Percentiles rank a stretch among this genome's conserved stretches.
Evolutionary conservation across 1,284 basidiomycete species (phyloP).

Genomic region (Irpex sp.): DNA sequence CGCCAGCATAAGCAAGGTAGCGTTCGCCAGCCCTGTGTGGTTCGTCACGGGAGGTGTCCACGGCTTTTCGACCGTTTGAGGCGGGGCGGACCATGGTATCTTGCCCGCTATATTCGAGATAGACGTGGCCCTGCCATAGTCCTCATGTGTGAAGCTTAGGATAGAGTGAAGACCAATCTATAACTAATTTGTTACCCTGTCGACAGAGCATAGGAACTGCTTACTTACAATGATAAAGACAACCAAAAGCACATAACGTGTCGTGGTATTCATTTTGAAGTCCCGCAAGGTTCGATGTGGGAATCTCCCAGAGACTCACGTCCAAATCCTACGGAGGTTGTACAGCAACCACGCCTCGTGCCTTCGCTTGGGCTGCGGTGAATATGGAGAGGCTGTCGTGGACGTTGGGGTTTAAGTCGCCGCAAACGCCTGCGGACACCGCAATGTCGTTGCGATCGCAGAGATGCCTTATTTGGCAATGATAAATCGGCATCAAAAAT

Average conservation of each 20-base stretch:
- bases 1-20: slow-evolving; percentile 83
- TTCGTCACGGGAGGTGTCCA: slow-evolving; percentile 1
- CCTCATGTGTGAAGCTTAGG: slow-evolving; percentile 66
- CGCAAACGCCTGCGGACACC: not conserved
- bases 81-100: slow-evolving; percentile 38
- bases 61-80: not conserved
- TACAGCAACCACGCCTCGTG: not conserved
- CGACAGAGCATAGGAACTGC: not conserved
- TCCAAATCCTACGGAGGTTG: not conserved
- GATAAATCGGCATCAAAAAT: not conserved
- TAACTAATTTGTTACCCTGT: slow-evolving; percentile 3
- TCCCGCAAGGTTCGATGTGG: not conserved
- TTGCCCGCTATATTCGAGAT: slow-evolving; percentile 49
- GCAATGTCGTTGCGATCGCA: not conserved
- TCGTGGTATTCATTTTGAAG: slow-evolving; percentile 19
- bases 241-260: slow-evolving; percentile 26
- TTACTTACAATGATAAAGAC: slow-evolving; percentile 23
- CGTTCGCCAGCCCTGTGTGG: slow-evolving; percentile 66
- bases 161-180: slow-evolving; percentile 72
- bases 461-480: not conserved
- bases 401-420: not conserved
- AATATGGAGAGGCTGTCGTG: not conserved
- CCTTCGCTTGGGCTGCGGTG: not conserved
- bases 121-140: slow-evolving; percentile 64
- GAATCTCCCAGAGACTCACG: not conserved